Conservation (phyloP, 441 rosid genomes). For the Brassica balearica region DNA sequence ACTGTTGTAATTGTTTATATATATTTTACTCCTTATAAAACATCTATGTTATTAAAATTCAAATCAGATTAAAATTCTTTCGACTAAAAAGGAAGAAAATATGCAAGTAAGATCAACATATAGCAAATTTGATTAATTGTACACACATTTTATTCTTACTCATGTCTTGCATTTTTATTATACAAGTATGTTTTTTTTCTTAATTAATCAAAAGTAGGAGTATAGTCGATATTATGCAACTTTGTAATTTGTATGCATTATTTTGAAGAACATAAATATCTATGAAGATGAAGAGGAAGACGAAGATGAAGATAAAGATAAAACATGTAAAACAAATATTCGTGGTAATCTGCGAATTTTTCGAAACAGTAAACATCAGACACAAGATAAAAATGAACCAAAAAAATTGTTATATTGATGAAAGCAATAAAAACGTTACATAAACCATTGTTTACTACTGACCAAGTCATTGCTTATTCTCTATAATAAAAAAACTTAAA, state of each 20-base stretch:
- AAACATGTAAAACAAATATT: neutral
- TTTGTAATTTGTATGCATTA: neutral
- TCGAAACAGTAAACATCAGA: neutral
- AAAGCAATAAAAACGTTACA: neutral
- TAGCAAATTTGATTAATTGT: neutral
- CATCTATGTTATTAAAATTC: neutral
- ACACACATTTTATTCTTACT: neutral
- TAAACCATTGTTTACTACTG: neutral
- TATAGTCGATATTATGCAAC: neutral
- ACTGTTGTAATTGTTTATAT: conserved; percentile 31
- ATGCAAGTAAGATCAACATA: neutral
- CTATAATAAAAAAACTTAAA: neutral
- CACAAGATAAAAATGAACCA: neutral
- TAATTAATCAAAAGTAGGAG: neutral
- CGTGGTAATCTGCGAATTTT: neutral
- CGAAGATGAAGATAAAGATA: neutral
- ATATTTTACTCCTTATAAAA: neutral
- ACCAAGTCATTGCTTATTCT: neutral
- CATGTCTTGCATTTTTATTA: neutral
- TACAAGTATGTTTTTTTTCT: neutral
- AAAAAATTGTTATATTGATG: neutral
- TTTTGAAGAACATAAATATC: neutral
- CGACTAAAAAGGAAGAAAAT: neutral
- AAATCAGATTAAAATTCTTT: neutral
- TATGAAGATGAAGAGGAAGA: neutral